Conservation (phyloP, 768 basidiomycete genomes). For the Agrocybe praecox region DNA sequence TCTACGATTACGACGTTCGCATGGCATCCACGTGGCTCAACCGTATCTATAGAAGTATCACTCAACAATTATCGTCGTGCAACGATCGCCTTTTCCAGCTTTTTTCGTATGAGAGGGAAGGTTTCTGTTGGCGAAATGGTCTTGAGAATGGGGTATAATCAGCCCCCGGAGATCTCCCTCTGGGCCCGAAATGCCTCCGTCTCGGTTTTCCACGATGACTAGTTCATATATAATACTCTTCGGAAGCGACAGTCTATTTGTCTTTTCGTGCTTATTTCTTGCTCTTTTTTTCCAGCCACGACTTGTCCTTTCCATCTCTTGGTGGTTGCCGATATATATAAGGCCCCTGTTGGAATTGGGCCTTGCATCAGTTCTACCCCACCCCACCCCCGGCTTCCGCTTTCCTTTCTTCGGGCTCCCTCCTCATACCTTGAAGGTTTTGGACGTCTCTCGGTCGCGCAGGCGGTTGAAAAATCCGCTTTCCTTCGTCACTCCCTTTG, state of each 20-base stretch:
- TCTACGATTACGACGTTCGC: constrained; percentile 19
- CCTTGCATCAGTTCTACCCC: constrained; percentile 3
- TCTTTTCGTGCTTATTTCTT: constrained; percentile 18
- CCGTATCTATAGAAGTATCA: constrained; percentile 3
- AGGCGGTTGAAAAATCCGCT: constrained; percentile 21
- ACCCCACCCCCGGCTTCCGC: constrained; percentile 3
- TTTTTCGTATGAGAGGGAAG: background rate
- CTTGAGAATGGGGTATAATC: constrained; percentile 25
- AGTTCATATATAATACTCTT: constrained; percentile 21
- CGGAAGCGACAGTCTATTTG: constrained; percentile 33
- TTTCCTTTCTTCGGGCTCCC: background rate
- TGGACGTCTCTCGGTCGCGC: constrained; percentile 3
- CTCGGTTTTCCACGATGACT: constrained; percentile 40
- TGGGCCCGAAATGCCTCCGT: constrained; percentile 42
- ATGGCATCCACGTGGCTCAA: constrained; percentile 39
- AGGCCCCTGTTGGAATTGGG: constrained; percentile 7
- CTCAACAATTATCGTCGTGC: background rate
- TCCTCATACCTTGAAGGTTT: background rate
- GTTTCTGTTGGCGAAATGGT: constrained; percentile 2
- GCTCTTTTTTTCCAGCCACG: constrained; percentile 17
- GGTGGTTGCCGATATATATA: constrained; percentile 13
- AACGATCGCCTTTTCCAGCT: constrained; percentile 2
- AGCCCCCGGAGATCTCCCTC: constrained; percentile 39
- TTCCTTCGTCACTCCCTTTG: constrained; percentile 17
- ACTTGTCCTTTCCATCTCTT: constrained; percentile 23